A percentile compares a stretch with the other conserved stretches of the same genome.
phyloP scores from a whole-genome alignment of 495 filamentous ascomycete genomes.

The Annulohypoxylon moriforme region DNA sequence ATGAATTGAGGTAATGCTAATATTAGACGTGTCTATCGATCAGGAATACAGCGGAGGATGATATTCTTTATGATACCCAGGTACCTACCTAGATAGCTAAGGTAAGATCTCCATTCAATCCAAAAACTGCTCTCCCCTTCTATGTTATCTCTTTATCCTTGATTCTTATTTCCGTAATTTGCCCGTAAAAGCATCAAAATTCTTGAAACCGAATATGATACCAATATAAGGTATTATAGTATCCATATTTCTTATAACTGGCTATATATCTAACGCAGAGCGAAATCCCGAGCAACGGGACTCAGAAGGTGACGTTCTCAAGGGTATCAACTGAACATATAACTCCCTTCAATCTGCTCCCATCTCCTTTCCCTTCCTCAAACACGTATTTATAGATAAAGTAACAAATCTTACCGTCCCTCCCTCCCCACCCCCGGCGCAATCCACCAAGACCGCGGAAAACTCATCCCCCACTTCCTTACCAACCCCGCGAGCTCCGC shows the following conservation, averaged over 20 bases:
- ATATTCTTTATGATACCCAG: neutral
- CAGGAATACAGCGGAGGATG: too few species aligned
- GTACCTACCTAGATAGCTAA: neutral
- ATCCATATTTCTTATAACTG: too few species aligned
- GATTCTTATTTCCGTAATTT: neutral
- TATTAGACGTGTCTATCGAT: neutral
- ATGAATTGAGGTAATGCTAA: neutral
- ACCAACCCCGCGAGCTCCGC: constrained; percentile 45
- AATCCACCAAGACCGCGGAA: constrained; percentile 49
- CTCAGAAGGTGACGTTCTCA: too few species aligned
- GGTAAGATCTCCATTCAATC: neutral
- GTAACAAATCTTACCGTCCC: constrained; percentile 16
- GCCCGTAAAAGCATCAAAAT: neutral
- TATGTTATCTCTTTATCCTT: neutral
- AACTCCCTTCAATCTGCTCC: neutral
- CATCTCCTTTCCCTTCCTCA: neutral
- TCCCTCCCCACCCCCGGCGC: constrained; percentile 33
- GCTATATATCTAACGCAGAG: too few species aligned
- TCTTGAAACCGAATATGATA: too few species aligned
- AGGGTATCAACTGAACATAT: too few species aligned
- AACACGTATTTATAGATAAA: too few species aligned
- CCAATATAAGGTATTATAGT: too few species aligned
- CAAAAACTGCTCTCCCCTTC: neutral
- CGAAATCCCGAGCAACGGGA: too few species aligned
- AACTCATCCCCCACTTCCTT: constrained; percentile 51